Conservation (phyloP, 306 rosid genomes). For the Vigna angularis region DNA sequence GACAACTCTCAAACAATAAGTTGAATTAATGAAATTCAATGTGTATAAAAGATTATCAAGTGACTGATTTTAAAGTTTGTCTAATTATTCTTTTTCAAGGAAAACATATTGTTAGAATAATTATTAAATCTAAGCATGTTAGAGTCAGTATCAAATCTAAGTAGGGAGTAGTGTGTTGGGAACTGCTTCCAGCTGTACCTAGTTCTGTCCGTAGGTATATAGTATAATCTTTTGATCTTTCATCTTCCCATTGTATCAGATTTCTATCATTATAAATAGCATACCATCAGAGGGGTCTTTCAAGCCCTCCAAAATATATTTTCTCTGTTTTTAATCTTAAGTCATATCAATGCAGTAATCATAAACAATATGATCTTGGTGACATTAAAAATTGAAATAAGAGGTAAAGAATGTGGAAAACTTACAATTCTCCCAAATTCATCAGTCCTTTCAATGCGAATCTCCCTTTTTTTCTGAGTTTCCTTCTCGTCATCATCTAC, state of each 20-base stretch:
- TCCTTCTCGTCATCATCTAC: constrained; percentile 72
- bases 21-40: background rate
- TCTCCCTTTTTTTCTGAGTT: constrained; percentile 71
- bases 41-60: background rate
- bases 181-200: too few relatives aligned
- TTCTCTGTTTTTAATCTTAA: too few relatives aligned
- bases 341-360: constrained; percentile 2
- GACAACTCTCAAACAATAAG: background rate
- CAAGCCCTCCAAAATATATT: too few relatives aligned
- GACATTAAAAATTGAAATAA: background rate
- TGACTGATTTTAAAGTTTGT: background rate
- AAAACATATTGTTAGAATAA: constrained; percentile 13
- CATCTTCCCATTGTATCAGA: too few relatives aligned
- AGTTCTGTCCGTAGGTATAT: too few relatives aligned
- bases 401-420: constrained; percentile 24
- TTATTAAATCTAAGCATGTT: too few relatives aligned
- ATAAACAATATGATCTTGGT: constrained; percentile 24
- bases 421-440: constrained; percentile 97
- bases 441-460: constrained; percentile 91
- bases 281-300: too few relatives aligned
- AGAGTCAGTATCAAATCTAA: too few relatives aligned
- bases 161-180: too few relatives aligned
- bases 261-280: too few relatives aligned
- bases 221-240: too few relatives aligned
- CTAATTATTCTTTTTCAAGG: constrained; percentile 1